These are phyloP conservation scores for Cystobasidiopsis lactophilus DNA, from an alignment of 768 basidiomycete genomes.

Conservation along the genomic window DNA sequence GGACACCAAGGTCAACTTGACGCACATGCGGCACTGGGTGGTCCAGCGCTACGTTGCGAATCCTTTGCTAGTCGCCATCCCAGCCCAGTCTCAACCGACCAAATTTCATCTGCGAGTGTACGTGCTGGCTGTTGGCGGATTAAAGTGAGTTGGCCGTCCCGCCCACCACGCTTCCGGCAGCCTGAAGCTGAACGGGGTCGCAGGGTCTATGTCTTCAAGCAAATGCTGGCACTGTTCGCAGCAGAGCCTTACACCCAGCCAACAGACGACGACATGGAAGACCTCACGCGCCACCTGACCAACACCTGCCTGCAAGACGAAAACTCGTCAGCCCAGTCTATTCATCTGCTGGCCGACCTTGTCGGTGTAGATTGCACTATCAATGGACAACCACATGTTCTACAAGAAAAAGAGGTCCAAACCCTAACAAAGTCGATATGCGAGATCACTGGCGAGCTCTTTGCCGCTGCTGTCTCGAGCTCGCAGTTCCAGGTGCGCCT, in stretches of 20 bases:
- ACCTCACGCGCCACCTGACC: constrained; percentile 60
- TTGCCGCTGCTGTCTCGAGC: constrained; percentile 55
- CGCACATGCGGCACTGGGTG: constrained; percentile 84
- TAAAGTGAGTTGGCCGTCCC: constrained; percentile 5
- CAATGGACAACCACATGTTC: constrained; percentile 19
- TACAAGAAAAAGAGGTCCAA: constrained; percentile 28
- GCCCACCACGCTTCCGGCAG: not conserved
- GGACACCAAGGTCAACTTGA: constrained; percentile 40
- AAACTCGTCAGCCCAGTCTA: constrained; percentile 29
- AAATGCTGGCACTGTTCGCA: constrained; percentile 73
- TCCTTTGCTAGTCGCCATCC: constrained; percentile 57
- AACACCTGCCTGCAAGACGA: constrained; percentile 78
- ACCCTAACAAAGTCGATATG: constrained; percentile 40
- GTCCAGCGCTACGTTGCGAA: constrained; percentile 75
- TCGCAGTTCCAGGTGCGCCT: constrained; percentile 59
- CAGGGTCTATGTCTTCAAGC: constrained; percentile 55
- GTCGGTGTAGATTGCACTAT: constrained; percentile 39
- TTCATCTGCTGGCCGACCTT: constrained; percentile 61
- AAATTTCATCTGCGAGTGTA: constrained; percentile 92
- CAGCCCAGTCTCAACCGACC: constrained; percentile 23
- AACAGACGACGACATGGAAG: constrained; percentile 7
- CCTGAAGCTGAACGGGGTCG: constrained; percentile 32
- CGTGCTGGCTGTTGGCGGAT: constrained; percentile 30
- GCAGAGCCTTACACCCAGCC: constrained; percentile 37
- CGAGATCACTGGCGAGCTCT: constrained; percentile 50